A percentile compares a stretch with the other conserved stretches of the same genome.
phyloP scores from a whole-genome alignment of 1,284 basidiomycete genomes.

The Apiotrichum mycotoxinovorans region DNA sequence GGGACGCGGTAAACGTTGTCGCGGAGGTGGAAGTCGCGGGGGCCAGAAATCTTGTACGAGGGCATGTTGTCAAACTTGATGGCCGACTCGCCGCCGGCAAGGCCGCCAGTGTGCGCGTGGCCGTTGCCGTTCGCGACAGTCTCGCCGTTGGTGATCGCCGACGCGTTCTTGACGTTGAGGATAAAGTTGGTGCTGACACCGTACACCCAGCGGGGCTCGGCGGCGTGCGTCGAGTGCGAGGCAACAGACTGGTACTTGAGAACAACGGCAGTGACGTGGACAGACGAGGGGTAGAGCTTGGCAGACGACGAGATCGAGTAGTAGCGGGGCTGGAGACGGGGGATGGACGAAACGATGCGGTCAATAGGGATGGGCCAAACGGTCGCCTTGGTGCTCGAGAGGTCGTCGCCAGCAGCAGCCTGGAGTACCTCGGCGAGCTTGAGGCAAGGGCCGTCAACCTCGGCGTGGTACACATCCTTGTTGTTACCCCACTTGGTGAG shows the following conservation, averaged over 20 bases:
- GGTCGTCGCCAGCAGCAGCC: conserved; percentile 71
- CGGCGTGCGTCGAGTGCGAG: conserved; percentile 55
- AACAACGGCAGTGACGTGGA: conserved; percentile 94
- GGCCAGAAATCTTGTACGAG: conserved; percentile 80
- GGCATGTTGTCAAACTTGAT: conserved; percentile 51
- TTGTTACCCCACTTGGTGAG: conserved; percentile 76
- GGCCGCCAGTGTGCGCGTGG: conserved; percentile 10
- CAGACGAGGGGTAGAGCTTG: conserved; percentile 78
- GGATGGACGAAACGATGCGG: conserved; percentile 85
- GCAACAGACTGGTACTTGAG: conserved; percentile 74
- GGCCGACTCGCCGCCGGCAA: conserved; percentile 11
- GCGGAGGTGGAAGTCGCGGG: conserved; percentile 69
- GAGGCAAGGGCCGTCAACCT: conserved; percentile 76
- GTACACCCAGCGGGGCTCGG: conserved; percentile 60
- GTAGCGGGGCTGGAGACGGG: conserved; percentile 91
- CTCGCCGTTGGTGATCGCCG: conserved; percentile 50
- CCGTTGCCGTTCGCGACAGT: conserved; percentile 31
- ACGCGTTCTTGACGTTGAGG: conserved; percentile 78
- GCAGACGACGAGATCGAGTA: conserved; percentile 98
- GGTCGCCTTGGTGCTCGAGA: conserved; percentile 54
- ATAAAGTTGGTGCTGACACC: conserved; percentile 90
- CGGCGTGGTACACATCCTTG: conserved; percentile 76
- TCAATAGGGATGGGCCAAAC: conserved; percentile 91
- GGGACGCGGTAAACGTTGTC: conserved; percentile 76
- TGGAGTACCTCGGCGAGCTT: conserved; percentile 90